Conservation (phyloP, 805 yeast genomes). For the Ogataea populi-albae region DNA sequence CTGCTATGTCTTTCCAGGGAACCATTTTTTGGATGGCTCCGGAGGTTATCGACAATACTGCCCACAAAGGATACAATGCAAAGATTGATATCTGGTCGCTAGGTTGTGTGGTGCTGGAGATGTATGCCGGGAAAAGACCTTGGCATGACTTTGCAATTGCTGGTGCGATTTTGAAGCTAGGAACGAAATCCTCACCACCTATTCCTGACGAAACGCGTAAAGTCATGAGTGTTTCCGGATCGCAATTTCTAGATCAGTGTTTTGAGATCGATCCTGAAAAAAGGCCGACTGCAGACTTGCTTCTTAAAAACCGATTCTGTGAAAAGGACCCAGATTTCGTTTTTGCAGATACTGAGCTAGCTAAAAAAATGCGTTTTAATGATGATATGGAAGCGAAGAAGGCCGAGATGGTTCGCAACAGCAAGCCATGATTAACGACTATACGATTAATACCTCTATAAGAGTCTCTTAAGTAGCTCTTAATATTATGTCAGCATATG, state of each 20-base stretch:
- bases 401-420: slow-evolving; percentile 26
- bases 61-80: slow-evolving; percentile 91
- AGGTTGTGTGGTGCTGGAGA: slow-evolving; percentile 95
- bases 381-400: slow-evolving; percentile 26
- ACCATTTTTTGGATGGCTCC: slow-evolving; percentile 99
- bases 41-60: slow-evolving; percentile 86
- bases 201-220: slow-evolving; percentile 84
- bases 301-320: slow-evolving; percentile 49
- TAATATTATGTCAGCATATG: too few species aligned
- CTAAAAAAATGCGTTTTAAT: slow-evolving; percentile 28
- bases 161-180: slow-evolving; percentile 88
- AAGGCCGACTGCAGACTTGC: slow-evolving; percentile 80
- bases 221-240: slow-evolving; percentile 60
- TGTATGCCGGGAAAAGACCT: slow-evolving; percentile 97
- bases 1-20: slow-evolving; percentile 93
- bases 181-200: slow-evolving; percentile 90
- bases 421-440: too few species aligned
- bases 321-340: slow-evolving; percentile 21
- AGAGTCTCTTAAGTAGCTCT: too few species aligned
- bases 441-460: too few species aligned
- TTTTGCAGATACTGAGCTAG: slow-evolving; percentile 32
- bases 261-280: slow-evolving; percentile 74
- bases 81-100: slow-evolving; percentile 98
- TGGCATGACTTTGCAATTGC: slow-evolving; percentile 96
- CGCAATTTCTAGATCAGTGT: slow-evolving; percentile 70